A percentile compares a stretch with the other conserved stretches of the same genome.
Evolutionary conservation across 1,139 yeast genomes (phyloP).

Genomic region (Zygosaccharomyces pseudobailii): DNA sequence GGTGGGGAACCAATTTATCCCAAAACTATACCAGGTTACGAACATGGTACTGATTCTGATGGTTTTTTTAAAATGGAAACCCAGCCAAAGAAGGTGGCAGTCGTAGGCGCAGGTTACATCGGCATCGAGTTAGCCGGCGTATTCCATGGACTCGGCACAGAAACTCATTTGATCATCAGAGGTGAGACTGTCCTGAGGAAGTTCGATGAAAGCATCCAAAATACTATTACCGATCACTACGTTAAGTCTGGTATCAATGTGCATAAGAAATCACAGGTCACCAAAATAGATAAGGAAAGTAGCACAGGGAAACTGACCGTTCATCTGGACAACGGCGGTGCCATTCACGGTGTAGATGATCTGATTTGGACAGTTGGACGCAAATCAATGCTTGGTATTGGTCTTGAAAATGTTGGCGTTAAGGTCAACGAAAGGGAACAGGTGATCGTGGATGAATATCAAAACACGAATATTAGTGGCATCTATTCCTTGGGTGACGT

Average conservation of each 20-base stretch:
- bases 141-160: slow-evolving; percentile 82
- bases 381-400: slow-evolving; percentile 65
- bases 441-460: slow-evolving; percentile 79
- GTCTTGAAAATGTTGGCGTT: slow-evolving; percentile 72
- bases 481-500: slow-evolving; percentile 91
- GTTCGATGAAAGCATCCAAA: slow-evolving; percentile 79
- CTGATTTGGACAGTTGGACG: slow-evolving; percentile 95
- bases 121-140: slow-evolving; percentile 95
- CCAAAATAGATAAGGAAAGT: slow-evolving; percentile 53
- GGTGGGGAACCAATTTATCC: slow-evolving; percentile 87
- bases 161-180: slow-evolving; percentile 82
- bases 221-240: slow-evolving; percentile 74
- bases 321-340: slow-evolving; percentile 47
- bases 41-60: slow-evolving; percentile 81
- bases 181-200: slow-evolving; percentile 85
- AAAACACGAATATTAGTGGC: slow-evolving; percentile 67
- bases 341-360: slow-evolving; percentile 63
- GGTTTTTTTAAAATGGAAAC: slow-evolving; percentile 76
- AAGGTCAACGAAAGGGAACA: slow-evolving; percentile 53
- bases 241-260: slow-evolving; percentile 74
- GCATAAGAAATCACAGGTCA: slow-evolving; percentile 60
- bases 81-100: slow-evolving; percentile 89
- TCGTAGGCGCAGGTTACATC: slow-evolving; percentile 97
- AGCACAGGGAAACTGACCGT: slow-evolving; percentile 61
- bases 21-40: slow-evolving; percentile 63